Evolutionary conservation across 345 rosid genomes (phyloP).

Genomic region (Sapria himalayana): DNA sequence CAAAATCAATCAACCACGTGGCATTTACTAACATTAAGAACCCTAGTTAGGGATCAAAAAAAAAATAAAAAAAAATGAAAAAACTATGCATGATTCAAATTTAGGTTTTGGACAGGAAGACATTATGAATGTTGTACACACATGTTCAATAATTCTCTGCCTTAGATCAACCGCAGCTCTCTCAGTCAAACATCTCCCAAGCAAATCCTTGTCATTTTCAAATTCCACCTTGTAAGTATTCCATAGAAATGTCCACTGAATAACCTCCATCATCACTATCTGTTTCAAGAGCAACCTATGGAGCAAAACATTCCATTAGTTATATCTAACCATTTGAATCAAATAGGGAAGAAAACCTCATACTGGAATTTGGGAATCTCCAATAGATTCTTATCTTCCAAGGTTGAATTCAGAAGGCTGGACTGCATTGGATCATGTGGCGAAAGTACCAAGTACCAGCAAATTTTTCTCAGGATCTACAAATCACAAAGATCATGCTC

Average conservation of each 20-base stretch:
- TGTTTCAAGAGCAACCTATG: slow-evolving; percentile 62
- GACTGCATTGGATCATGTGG: slow-evolving; percentile 78
- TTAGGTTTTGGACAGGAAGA: neutral
- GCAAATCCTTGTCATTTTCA: slow-evolving; percentile 59
- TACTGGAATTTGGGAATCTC: slow-evolving; percentile 76
- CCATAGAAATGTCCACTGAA: slow-evolving; percentile 95
- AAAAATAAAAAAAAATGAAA: neutral
- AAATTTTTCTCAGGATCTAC: slow-evolving; percentile 62
- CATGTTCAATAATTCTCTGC: slow-evolving; percentile 89
- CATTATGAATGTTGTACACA: too few relatives aligned
- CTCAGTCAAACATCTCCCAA: slow-evolving; percentile 73
- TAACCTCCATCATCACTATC: slow-evolving; percentile 92
- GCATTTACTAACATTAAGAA: too few relatives aligned
- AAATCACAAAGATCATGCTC: neutral
- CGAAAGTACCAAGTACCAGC: slow-evolving; percentile 57
- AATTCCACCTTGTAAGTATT: slow-evolving; percentile 62
- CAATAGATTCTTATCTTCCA: slow-evolving; percentile 62
- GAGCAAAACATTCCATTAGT: neutral
- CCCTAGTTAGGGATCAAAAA: too few relatives aligned
- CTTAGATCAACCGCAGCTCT: slow-evolving; percentile 92
- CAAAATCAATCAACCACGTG: slow-evolving; percentile 1
- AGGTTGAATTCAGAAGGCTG: slow-evolving; percentile 55
- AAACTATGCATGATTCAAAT: neutral
- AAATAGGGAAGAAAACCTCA: slow-evolving; percentile 1
- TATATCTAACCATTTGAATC: neutral